A percentile compares a stretch with the other conserved stretches of the same genome.
phyloP scores from a whole-genome alignment of 2,329 filamentous ascomycete genomes.

The Cladosporium sp. region DNA sequence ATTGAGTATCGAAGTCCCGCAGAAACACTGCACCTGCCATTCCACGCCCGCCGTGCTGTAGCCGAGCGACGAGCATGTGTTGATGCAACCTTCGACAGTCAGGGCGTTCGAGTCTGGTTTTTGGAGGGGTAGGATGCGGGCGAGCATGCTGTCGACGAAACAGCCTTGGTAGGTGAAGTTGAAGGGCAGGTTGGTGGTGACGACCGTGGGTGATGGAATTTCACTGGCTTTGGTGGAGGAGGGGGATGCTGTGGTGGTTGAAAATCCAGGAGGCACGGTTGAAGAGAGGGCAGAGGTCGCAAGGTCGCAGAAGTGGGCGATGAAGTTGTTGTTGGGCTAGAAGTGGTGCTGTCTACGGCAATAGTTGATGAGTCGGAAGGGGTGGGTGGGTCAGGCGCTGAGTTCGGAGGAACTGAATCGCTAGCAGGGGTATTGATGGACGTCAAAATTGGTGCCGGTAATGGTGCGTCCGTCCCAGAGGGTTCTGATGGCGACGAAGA shows the following conservation, averaged over 20 bases:
- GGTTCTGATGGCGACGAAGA: neutral
- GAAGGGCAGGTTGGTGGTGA: neutral
- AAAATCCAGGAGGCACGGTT: neutral
- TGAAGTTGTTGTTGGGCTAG: neutral
- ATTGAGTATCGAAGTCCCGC: neutral
- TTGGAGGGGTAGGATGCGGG: slow-evolving; percentile 22
- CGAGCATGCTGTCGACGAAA: slow-evolving; percentile 30
- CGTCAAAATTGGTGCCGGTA: neutral
- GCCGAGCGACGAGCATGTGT: slow-evolving; percentile 30
- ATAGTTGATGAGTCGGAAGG: neutral
- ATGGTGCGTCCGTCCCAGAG: neutral
- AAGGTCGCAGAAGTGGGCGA: neutral
- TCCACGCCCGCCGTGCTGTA: slow-evolving; percentile 34
- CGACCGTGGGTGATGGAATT: neutral
- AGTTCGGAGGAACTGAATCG: neutral
- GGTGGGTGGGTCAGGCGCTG: neutral
- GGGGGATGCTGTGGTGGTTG: neutral
- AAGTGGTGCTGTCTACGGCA: neutral
- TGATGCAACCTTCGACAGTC: slow-evolving; percentile 31
- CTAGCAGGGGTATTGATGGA: neutral
- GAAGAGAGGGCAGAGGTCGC: neutral
- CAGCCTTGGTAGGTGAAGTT: slow-evolving; percentile 30
- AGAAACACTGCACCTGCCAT: neutral
- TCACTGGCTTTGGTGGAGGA: neutral
- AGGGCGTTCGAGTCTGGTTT: slow-evolving; percentile 22